These are phyloP conservation scores for Rhodotorula sp. DNA, from an alignment of 1,284 basidiomycete genomes.

Conservation along the genomic window DNA sequence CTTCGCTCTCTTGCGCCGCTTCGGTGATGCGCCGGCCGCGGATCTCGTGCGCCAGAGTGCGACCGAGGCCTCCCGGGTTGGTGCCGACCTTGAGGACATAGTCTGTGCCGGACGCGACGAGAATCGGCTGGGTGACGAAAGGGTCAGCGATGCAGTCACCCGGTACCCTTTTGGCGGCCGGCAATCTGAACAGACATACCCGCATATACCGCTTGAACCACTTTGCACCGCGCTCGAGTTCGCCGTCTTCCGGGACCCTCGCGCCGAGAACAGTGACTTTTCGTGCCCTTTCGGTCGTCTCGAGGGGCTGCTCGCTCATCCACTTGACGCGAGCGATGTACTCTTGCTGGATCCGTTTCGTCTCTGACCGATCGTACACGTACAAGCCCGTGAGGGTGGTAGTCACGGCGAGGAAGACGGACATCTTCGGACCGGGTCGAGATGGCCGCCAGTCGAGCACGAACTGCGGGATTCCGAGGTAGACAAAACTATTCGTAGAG, in stretches of 20 bases:
- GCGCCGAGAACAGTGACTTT: slow-evolving; percentile 83
- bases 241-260: slow-evolving; percentile 93
- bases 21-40: slow-evolving; percentile 60
- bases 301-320: slow-evolving; percentile 66
- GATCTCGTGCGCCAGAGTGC: slow-evolving; percentile 70
- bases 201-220: slow-evolving; percentile 97
- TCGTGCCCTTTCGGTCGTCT: slow-evolving; percentile 68
- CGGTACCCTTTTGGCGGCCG: neutral
- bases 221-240: slow-evolving; percentile 74
- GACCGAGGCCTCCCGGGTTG: slow-evolving; percentile 77
- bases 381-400: slow-evolving; percentile 23
- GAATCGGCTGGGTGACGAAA: slow-evolving; percentile 67
- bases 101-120: slow-evolving; percentile 91
- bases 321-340: slow-evolving; percentile 79
- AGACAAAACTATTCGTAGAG: slow-evolving; percentile 29
- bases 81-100: slow-evolving; percentile 81
- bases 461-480: slow-evolving; percentile 41
- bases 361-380: slow-evolving; percentile 41
- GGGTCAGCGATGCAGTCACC: neutral
- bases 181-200: slow-evolving; percentile 56
- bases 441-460: slow-evolving; percentile 41
- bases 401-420: slow-evolving; percentile 32
- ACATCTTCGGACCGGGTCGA: slow-evolving; percentile 39
- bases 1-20: slow-evolving; percentile 43
- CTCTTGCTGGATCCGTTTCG: slow-evolving; percentile 62